Percentiles rank a stretch among this genome's conserved stretches.
phyloP scores from a whole-genome alignment of 441 rosid species.

The Sinapis alba region DNA sequence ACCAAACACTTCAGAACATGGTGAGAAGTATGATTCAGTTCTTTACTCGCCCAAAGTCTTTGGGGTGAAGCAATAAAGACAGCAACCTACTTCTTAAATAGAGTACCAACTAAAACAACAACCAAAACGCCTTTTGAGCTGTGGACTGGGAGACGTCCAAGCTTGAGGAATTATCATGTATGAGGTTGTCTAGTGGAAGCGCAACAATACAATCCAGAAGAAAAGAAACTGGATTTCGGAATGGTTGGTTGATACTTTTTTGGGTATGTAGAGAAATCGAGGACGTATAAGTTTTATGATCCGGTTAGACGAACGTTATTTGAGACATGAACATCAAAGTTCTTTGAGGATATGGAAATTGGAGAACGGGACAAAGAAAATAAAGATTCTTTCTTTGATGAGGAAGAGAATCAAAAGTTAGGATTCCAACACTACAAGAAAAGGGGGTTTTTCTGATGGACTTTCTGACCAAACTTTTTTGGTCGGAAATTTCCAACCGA shows the following conservation, averaged over 20 bases:
- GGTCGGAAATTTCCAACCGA: no score
- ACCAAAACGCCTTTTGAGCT: not conserved
- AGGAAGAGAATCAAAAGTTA: not conserved
- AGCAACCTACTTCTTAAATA: not conserved
- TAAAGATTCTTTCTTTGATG: not conserved
- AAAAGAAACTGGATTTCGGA: not conserved
- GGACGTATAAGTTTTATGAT: not conserved
- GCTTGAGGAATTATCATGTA: not conserved
- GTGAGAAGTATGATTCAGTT: not conserved
- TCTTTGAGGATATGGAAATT: not conserved
- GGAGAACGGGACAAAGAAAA: not conserved
- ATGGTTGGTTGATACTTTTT: not conserved
- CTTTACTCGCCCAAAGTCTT: not conserved
- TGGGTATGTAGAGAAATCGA: not conserved
- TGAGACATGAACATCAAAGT: not conserved
- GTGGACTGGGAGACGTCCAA: not conserved
- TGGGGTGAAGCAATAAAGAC: not conserved
- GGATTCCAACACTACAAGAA: no score
- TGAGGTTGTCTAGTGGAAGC: not conserved
- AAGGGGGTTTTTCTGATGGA: no score
- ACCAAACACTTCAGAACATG: not conserved
- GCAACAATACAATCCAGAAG: not conserved
- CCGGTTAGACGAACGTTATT: not conserved
- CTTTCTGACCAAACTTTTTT: no score
- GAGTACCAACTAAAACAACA: slow-evolving; percentile 4